These are phyloP conservation scores for Rhynchosporium secalis DNA, from an alignment of 2,329 filamentous ascomycete species.

Conservation along the genomic window DNA sequence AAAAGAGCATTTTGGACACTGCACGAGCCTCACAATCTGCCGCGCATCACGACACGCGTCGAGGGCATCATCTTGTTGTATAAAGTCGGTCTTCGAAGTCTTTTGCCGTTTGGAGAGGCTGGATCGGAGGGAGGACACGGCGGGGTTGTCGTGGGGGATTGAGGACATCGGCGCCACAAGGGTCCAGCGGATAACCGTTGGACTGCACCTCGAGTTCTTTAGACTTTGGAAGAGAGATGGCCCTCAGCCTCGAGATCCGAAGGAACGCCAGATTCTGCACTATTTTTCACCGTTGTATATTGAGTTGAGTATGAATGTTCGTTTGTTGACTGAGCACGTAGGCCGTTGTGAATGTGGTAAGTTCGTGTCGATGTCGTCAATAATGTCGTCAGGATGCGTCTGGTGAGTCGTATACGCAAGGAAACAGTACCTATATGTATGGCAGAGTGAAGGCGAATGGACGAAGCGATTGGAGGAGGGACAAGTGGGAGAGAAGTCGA, in stretches of 20 bases:
- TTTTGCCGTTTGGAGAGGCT: slow-evolving; percentile 18
- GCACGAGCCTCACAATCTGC: slow-evolving; percentile 69
- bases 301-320: neutral
- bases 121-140: slow-evolving; percentile 24
- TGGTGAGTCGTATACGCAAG: slow-evolving; percentile 6
- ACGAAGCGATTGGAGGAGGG: neutral
- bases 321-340: neutral
- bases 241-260: slow-evolving; percentile 16
- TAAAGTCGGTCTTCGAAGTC: slow-evolving; percentile 2
- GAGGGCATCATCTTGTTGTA: slow-evolving; percentile 37
- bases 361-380: slow-evolving; percentile 5
- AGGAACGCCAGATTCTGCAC: slow-evolving; percentile 11
- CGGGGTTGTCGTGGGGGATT: slow-evolving; percentile 27
- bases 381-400: slow-evolving; percentile 6
- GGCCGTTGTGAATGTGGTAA: neutral
- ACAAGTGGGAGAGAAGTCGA: neutral
- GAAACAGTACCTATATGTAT: neutral
- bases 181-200: slow-evolving; percentile 23
- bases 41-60: slow-evolving; percentile 57
- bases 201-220: slow-evolving; percentile 19
- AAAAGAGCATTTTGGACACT: slow-evolving; percentile 73
- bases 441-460: neutral
- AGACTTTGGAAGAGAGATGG: slow-evolving; percentile 12
- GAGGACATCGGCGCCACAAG: slow-evolving; percentile 30
- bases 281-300: neutral